These are phyloP conservation scores for Sclerotinia sclerotiorum DNA, from an alignment of 2,329 filamentous ascomycete species.

Conservation along the genomic window DNA sequence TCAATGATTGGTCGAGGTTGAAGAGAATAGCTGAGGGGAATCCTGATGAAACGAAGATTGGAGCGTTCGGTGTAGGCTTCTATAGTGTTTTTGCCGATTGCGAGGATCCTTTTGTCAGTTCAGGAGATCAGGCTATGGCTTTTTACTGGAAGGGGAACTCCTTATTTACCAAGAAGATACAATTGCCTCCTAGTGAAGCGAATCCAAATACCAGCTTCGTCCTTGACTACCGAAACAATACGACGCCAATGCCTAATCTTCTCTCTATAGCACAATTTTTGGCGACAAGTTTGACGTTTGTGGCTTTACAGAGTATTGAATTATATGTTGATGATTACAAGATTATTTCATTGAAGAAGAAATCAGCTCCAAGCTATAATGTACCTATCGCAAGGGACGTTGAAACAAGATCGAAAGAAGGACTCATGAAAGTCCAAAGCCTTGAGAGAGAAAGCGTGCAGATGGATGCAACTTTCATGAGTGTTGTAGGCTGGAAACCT, in stretches of 20 bases:
- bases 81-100: constrained; percentile 99
- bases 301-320: constrained; percentile 82
- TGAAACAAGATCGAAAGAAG: constrained; percentile 79
- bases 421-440: constrained; percentile 80
- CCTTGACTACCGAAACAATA: constrained; percentile 86
- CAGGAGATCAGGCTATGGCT: constrained; percentile 88
- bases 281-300: constrained; percentile 93
- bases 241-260: constrained; percentile 81
- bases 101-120: constrained; percentile 95
- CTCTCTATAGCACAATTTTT: constrained; percentile 88
- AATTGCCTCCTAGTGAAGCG: constrained; percentile 65
- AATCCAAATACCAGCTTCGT: constrained; percentile 84
- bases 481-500: constrained; percentile 79
- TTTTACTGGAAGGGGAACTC: constrained; percentile 99
- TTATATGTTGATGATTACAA: constrained; percentile 88
- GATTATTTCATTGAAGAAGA: constrained; percentile 77
- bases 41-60: constrained; percentile 98
- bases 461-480: constrained; percentile 89
- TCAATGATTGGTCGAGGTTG: constrained; percentile 88
- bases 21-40: constrained; percentile 99
- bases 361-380: constrained; percentile 72
- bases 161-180: constrained; percentile 84
- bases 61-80: constrained; percentile 96
- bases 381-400: constrained; percentile 76
- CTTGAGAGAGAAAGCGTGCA: constrained; percentile 86